Evolutionary conservation across 2,329 filamentous ascomycete species (phyloP).

Genomic region (Neopestalotiopsis clavispora): DNA sequence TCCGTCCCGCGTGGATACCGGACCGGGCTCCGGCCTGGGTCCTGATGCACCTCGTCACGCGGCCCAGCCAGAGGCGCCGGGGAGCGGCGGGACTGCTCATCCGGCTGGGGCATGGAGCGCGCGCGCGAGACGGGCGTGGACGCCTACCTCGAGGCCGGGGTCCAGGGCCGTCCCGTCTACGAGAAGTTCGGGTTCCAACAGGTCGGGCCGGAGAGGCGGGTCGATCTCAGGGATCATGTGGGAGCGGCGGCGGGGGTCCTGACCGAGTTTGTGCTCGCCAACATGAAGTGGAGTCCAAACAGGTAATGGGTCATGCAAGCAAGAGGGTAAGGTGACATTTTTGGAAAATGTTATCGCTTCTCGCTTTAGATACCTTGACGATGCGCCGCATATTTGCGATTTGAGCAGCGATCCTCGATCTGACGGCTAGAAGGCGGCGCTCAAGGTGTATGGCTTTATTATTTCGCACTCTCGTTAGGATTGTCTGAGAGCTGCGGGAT

Average conservation of each 20-base stretch:
- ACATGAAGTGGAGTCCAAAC: slow-evolving; percentile 7
- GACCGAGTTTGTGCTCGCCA: slow-evolving; percentile 1
- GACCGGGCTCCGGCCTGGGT: slow-evolving; percentile 24
- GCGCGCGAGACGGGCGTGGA: slow-evolving; percentile 3
- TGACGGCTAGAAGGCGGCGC: slow-evolving; percentile 16
- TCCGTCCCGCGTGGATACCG: slow-evolving; percentile 21
- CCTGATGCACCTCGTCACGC: slow-evolving; percentile 28
- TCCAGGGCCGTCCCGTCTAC: slow-evolving; percentile 17
- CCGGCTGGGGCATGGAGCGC: slow-evolving; percentile 16
- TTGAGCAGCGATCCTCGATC: slow-evolving; percentile 17
- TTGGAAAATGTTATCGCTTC: not conserved
- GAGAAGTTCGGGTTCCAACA: slow-evolving; percentile 22
- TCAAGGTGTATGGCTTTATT: slow-evolving; percentile 19
- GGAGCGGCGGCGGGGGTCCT: not conserved
- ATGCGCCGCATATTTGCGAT: slow-evolving; percentile 22
- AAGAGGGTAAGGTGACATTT: too few species aligned
- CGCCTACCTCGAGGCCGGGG: slow-evolving; percentile 18
- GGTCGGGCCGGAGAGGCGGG: slow-evolving; percentile 18
- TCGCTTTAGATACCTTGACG: slow-evolving; percentile 20
- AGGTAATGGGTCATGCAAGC: not conserved
- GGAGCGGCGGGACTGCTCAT: slow-evolving; percentile 20
- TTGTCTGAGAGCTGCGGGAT: not conserved
- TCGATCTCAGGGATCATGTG: not conserved
- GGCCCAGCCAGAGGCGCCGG: slow-evolving; percentile 18
- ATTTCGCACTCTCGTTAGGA: not conserved